phyloP scores from a whole-genome alignment of 179 eudicot genomes.

The Carnegiea gigantea region DNA sequence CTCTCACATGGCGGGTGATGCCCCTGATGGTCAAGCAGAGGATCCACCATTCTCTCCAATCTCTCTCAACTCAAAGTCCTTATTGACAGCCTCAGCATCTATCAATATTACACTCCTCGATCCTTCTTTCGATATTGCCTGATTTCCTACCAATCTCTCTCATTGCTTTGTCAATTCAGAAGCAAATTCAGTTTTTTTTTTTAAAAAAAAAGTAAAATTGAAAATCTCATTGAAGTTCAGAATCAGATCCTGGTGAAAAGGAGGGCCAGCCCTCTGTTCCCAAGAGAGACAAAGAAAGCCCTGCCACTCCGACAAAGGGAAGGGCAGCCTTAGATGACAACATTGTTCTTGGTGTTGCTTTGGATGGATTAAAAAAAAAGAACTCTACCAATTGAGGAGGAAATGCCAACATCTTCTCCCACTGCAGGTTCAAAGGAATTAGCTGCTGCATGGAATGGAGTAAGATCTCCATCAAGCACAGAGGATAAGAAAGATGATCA shows the following conservation, averaged over 20 bases:
- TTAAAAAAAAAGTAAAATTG: slow-evolving; percentile 22
- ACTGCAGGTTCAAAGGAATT: slow-evolving; percentile 46
- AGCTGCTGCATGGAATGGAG: slow-evolving; percentile 43
- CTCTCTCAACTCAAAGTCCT: slow-evolving; percentile 30
- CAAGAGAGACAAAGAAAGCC: slow-evolving; percentile 36
- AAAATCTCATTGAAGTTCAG: slow-evolving; percentile 18
- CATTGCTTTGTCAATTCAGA: slow-evolving; percentile 8
- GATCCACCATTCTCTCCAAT: slow-evolving; percentile 9
- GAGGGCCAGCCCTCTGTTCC: slow-evolving; percentile 11
- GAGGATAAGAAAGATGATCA: slow-evolving; percentile 50
- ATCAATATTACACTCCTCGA: slow-evolving; percentile 20
- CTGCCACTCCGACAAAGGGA: slow-evolving; percentile 26
- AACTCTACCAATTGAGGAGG: slow-evolving; percentile 91
- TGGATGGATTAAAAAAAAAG: slow-evolving; percentile 79
- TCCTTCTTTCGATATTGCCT: slow-evolving; percentile 26
- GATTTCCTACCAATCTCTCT: slow-evolving; percentile 15
- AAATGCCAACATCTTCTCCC: slow-evolving; percentile 28
- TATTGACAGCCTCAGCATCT: slow-evolving; percentile 12
- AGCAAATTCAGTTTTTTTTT: slow-evolving; percentile 20
- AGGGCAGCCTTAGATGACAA: slow-evolving; percentile 68
- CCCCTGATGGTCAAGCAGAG: slow-evolving; percentile 7
- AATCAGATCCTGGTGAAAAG: slow-evolving; percentile 22
- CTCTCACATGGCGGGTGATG: background rate
- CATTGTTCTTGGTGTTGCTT: slow-evolving; percentile 87
- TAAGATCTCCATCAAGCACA: slow-evolving; percentile 30